Evolutionary conservation across 352 stramenopile species (phyloP).

Genomic region (Phytophthora chlamydospora): DNA sequence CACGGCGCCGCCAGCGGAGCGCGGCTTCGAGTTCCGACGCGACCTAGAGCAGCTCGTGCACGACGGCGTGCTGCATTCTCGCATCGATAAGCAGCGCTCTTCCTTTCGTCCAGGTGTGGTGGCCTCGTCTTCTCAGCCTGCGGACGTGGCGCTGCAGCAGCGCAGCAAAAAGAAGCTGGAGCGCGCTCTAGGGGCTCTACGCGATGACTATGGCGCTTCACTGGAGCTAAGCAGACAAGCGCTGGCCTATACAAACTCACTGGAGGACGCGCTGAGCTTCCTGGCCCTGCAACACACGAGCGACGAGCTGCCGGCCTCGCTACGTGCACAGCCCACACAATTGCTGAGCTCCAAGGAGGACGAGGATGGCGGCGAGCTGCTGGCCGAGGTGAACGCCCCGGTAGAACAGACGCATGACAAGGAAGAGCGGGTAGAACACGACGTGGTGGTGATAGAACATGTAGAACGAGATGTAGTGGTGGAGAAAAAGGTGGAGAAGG

Average conservation of each 20-base stretch:
- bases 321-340: slow-evolving; percentile 42
- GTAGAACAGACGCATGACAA: background rate
- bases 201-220: slow-evolving; percentile 54
- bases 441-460: background rate
- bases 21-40: slow-evolving; percentile 62
- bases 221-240: slow-evolving; percentile 43
- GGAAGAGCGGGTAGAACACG: slow-evolving; percentile 6
- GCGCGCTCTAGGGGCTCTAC: slow-evolving; percentile 48
- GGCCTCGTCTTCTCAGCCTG: slow-evolving; percentile 17
- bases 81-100: slow-evolving; percentile 37
- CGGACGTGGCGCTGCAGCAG: slow-evolving; percentile 52
- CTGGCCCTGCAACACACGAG: slow-evolving; percentile 63
- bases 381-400: slow-evolving; percentile 38
- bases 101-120: slow-evolving; percentile 61
- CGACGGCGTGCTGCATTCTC: slow-evolving; percentile 35
- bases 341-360: slow-evolving; percentile 16
- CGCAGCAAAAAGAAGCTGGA: slow-evolving; percentile 63
- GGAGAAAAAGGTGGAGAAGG: background rate
- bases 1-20: slow-evolving; percentile 15
- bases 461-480: slow-evolving; percentile 6
- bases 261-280: slow-evolving; percentile 75
- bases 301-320: slow-evolving; percentile 50
- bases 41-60: slow-evolving; percentile 63
- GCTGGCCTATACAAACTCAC: slow-evolving; percentile 61
- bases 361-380: slow-evolving; percentile 31